These are phyloP conservation scores for Paracoccidioides lutzii DNA, from an alignment of 2,329 filamentous ascomycete species.

Conservation along the genomic window DNA sequence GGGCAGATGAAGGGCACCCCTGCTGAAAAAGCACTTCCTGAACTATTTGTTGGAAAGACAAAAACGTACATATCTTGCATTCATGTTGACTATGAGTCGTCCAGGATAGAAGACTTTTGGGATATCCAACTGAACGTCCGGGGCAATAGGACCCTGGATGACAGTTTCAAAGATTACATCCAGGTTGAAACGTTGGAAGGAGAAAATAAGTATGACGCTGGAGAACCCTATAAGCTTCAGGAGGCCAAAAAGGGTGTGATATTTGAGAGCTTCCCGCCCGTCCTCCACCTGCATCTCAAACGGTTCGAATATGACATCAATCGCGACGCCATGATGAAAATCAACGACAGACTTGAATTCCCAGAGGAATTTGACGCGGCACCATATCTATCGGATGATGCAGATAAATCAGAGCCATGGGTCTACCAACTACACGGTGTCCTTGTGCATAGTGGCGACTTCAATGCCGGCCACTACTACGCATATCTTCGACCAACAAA, in stretches of 20 bases:
- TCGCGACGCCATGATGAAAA: constrained; percentile 96
- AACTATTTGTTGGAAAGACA: constrained; percentile 92
- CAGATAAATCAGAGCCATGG: constrained; percentile 80
- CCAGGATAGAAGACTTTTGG: constrained; percentile 94
- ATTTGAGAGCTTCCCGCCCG: constrained; percentile 57
- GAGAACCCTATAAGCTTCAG: constrained; percentile 78
- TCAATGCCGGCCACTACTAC: constrained; percentile 97
- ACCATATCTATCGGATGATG: constrained; percentile 74
- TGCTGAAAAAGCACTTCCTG: constrained; percentile 74
- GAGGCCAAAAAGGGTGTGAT: constrained; percentile 97
- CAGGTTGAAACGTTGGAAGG: constrained; percentile 94
- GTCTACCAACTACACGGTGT: constrained; percentile 89
- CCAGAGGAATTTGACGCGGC: constrained; percentile 47
- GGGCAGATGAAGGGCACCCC: constrained; percentile 96
- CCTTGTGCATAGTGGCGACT: constrained; percentile 86
- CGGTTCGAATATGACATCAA: constrained; percentile 97
- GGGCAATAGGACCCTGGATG: constrained; percentile 81
- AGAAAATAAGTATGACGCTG: constrained; percentile 95
- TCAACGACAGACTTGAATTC: constrained; percentile 43
- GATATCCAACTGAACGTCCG: constrained; percentile 95
- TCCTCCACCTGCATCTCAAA: constrained; percentile 32
- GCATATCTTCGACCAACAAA: constrained; percentile 90
- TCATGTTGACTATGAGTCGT: constrained; percentile 95
- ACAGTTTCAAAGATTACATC: constrained; percentile 93
- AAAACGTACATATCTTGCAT: constrained; percentile 99